Percentiles rank a stretch among this genome's conserved stretches.
Evolutionary conservation across 2,329 filamentous ascomycete species (phyloP).

Genomic region (Aureobasidium lini): DNA sequence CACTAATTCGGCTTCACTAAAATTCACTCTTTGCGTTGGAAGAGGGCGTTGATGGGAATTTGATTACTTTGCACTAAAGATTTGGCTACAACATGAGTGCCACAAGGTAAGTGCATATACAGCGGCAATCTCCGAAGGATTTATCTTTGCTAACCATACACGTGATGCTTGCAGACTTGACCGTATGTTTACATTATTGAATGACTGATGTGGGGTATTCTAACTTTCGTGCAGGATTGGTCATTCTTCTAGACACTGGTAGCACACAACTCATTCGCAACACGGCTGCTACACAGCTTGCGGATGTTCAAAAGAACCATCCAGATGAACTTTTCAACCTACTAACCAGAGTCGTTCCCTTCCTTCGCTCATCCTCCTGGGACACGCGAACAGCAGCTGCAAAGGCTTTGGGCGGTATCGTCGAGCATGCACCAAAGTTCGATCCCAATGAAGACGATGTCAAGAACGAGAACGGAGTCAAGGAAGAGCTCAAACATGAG

Average conservation of each 20-base stretch:
- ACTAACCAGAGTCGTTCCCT: constrained; percentile 87
- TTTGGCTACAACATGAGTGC: constrained; percentile 16
- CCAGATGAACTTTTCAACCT: constrained; percentile 97
- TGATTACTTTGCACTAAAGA: neutral
- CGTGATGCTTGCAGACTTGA: constrained; percentile 28
- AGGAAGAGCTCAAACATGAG: constrained; percentile 50
- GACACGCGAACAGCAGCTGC: constrained; percentile 90
- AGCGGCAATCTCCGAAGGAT: constrained; percentile 11
- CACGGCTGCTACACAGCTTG: constrained; percentile 92
- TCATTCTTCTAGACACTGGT: constrained; percentile 68
- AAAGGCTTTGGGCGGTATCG: constrained; percentile 89
- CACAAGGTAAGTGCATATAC: constrained; percentile 15
- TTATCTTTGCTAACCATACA: constrained; percentile 10
- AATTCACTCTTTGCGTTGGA: constrained; percentile 13
- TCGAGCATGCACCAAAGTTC: constrained; percentile 78
- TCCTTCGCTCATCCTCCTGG: constrained; percentile 91
- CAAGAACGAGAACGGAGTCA: constrained; percentile 38
- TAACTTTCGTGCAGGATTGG: constrained; percentile 3
- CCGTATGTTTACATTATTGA: constrained; percentile 27
- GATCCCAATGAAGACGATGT: constrained; percentile 75
- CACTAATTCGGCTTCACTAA: neutral
- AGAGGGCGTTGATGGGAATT: constrained; percentile 6
- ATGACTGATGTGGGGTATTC: neutral
- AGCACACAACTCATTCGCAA: constrained; percentile 94
- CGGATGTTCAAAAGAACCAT: constrained; percentile 96